Evolutionary conservation across 192 early-diverging fungal species (phyloP).

Genomic region (Mortierella claussenii): DNA sequence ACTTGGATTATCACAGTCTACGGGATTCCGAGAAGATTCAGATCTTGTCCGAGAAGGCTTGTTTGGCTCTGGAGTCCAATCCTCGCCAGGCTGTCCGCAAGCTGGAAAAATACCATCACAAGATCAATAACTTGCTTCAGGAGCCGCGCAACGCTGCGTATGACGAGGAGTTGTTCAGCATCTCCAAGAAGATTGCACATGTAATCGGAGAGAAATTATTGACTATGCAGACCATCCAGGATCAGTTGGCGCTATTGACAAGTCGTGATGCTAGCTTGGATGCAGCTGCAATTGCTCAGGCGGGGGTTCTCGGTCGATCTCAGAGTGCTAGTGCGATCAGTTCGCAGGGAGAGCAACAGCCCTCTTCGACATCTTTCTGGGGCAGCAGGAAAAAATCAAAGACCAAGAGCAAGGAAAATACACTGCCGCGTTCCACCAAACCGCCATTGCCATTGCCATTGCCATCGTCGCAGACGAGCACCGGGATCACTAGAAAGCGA

Average conservation of each 20-base stretch:
- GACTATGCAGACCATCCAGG: constrained; percentile 47
- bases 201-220: constrained; percentile 49
- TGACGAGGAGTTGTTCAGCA: constrained; percentile 51
- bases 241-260: constrained; percentile 23
- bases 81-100: constrained; percentile 40
- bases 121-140: constrained; percentile 22
- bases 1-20: constrained; percentile 54
- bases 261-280: constrained; percentile 15
- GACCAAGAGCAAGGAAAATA: constrained; percentile 30
- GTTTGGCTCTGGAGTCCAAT: constrained; percentile 26
- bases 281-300: too few relatives aligned
- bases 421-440: constrained; percentile 25
- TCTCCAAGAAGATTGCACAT: constrained; percentile 53
- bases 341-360: constrained; percentile 35
- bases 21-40: constrained; percentile 56
- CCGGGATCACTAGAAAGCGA: constrained; percentile 29
- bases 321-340: constrained; percentile 45
- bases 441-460: constrained; percentile 34
- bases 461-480: constrained; percentile 41
- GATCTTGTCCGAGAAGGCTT: constrained; percentile 34
- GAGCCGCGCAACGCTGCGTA: constrained; percentile 27
- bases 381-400: constrained; percentile 29
- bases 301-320: constrained; percentile 15
- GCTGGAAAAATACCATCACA: constrained; percentile 45
- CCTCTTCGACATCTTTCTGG: constrained; percentile 32